Percentiles rank a stretch among this genome's conserved stretches.
Conservation (phyloP, 495 filamentous ascomycete species). For the Lentithecium fluviatile region DNA sequence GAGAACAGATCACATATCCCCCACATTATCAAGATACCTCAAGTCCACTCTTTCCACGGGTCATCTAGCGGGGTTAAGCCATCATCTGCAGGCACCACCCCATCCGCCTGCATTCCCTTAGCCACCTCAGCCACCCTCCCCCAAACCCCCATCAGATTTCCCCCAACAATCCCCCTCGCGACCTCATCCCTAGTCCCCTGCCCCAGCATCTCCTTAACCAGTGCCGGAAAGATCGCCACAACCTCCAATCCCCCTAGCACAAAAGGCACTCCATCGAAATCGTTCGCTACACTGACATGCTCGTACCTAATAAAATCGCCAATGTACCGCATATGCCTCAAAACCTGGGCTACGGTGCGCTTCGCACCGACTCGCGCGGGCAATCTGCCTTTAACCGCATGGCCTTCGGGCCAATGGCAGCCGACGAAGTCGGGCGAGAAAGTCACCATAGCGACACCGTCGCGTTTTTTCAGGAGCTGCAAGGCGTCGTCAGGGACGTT, state of each 20-base stretch:
- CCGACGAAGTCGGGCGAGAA: slow-evolving; percentile 48
- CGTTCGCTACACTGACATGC: slow-evolving; percentile 60
- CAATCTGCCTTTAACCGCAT: neutral
- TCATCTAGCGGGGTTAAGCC: neutral
- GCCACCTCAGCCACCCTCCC: slow-evolving; percentile 18
- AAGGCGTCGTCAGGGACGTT: slow-evolving; percentile 64
- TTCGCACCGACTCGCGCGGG: neutral
- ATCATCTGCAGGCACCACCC: neutral
- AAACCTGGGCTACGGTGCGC: slow-evolving; percentile 30
- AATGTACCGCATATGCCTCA: slow-evolving; percentile 57
- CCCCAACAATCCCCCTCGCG: slow-evolving; percentile 17
- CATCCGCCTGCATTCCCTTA: neutral
- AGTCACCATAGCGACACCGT: slow-evolving; percentile 61
- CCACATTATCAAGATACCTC: no score
- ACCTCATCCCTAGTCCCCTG: slow-evolving; percentile 20
- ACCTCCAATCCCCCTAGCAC: slow-evolving; percentile 53
- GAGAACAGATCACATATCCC: no score
- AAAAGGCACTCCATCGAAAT: slow-evolving; percentile 58
- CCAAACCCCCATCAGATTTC: slow-evolving; percentile 31
- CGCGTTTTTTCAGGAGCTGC: slow-evolving; percentile 52
- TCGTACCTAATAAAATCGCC: slow-evolving; percentile 56
- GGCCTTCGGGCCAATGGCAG: slow-evolving; percentile 40
- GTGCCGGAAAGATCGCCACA: slow-evolving; percentile 60
- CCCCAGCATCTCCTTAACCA: slow-evolving; percentile 59
- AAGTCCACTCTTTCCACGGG: no score